These are phyloP conservation scores for Cyamopsis tetragonoloba DNA, from an alignment of 306 rosid genomes.

Conservation along the genomic window DNA sequence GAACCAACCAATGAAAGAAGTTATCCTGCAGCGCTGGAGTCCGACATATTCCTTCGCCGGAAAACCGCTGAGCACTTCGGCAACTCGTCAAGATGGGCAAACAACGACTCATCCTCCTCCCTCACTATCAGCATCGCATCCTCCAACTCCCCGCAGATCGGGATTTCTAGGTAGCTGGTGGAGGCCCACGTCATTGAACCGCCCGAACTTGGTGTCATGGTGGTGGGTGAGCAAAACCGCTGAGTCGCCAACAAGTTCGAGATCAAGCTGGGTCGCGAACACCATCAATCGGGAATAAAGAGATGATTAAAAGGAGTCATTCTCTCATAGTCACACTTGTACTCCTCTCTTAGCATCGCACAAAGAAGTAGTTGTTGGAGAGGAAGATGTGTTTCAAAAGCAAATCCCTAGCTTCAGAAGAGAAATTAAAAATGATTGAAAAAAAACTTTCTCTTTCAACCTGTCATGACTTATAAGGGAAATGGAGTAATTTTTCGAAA, in stretches of 20 bases:
- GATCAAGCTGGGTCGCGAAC: slow-evolving; percentile 34
- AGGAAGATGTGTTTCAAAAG: too few relatives aligned
- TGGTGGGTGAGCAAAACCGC: slow-evolving; percentile 31
- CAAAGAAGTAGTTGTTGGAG: too few relatives aligned
- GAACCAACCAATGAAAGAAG: too few relatives aligned
- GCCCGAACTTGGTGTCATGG: slow-evolving; percentile 36
- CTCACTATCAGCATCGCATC: slow-evolving; percentile 35
- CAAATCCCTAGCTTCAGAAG: too few relatives aligned
- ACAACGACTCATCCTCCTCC: slow-evolving; percentile 66
- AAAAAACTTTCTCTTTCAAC: too few relatives aligned
- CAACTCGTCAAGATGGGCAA: slow-evolving; percentile 76
- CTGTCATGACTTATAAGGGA: too few relatives aligned
- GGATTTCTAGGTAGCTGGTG: slow-evolving; percentile 51
- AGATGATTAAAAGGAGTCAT: too few relatives aligned
- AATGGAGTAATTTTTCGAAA: too few relatives aligned
- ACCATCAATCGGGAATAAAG: too few relatives aligned
- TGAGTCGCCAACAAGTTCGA: slow-evolving; percentile 46
- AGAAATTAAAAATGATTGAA: too few relatives aligned
- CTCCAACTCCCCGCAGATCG: slow-evolving; percentile 42
- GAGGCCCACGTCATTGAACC: slow-evolving; percentile 67
- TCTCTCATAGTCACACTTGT: too few relatives aligned
- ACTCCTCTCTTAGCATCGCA: too few relatives aligned
- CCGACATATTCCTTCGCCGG: slow-evolving; percentile 46
- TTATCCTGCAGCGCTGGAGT: slow-evolving; percentile 44
- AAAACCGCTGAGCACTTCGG: slow-evolving; percentile 72